Percentiles rank a stretch among this genome's conserved stretches.
Conservation (phyloP, 441 rosid genomes). For the Syzygium syzygioides region DNA sequence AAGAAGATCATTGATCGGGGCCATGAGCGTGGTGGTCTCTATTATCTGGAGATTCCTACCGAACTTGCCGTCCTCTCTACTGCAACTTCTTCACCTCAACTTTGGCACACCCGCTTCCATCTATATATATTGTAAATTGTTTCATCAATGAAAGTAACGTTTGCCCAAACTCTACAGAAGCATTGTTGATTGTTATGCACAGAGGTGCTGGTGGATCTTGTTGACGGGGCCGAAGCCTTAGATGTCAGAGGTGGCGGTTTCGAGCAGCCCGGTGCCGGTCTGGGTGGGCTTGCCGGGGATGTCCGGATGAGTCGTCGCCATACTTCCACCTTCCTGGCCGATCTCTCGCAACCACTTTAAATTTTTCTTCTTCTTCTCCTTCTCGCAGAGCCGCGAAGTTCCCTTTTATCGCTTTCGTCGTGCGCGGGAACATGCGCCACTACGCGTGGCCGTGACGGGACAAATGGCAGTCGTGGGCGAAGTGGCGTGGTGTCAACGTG, state of each 20-base stretch:
- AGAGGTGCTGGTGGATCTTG: constrained; percentile 78
- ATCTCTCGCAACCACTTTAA: background rate
- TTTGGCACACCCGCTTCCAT: too few relatives aligned
- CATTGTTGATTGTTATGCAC: constrained; percentile 39
- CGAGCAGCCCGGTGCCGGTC: constrained; percentile 39
- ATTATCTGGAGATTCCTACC: too few relatives aligned
- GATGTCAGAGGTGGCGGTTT: constrained; percentile 53
- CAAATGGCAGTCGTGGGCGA: background rate
- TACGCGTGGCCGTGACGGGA: background rate
- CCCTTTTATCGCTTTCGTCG: background rate
- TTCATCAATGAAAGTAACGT: too few relatives aligned
- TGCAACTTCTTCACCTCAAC: too few relatives aligned
- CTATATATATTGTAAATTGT: too few relatives aligned
- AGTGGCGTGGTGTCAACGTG: background rate
- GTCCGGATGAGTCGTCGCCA: constrained; percentile 30
- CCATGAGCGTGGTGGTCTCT: too few relatives aligned
- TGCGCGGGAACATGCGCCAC: background rate
- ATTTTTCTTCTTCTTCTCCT: background rate
- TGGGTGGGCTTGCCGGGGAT: constrained; percentile 58
- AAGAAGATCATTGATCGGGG: too few relatives aligned
- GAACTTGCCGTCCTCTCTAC: too few relatives aligned
- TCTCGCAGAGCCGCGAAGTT: background rate
- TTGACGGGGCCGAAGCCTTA: constrained; percentile 58
- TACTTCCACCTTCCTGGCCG: background rate
- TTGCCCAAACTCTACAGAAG: too few relatives aligned